Base-by-base conservation (phyloP, 768 basidiomycete genomes). In the Macrolepiota dolichaula region DNA sequence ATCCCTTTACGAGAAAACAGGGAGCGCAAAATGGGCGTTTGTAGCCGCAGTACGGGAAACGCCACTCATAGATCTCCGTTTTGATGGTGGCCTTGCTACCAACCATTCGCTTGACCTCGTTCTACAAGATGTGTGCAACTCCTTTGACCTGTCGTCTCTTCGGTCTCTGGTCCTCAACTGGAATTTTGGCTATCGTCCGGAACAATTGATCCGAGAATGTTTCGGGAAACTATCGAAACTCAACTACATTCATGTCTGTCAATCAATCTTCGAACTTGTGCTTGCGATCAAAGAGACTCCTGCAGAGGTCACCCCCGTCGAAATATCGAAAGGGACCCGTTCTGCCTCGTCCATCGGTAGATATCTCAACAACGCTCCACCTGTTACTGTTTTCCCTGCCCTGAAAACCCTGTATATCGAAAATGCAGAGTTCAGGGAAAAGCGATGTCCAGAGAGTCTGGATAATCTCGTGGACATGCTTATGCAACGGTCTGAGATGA, bases 401-500 rank as follows among this genome's bases (percentile, higher is more conserved):
- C 59, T 60, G 42, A 52, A 47, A 36, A 47, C 51, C 4, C 51
- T 60, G 11, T 12, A n/a, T 29, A 24, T 60, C 27, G 17, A 42
- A 2, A 17, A 17, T 17, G 5, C 22, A 0, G 51, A 60, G 4
- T 35, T 53, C 19, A 32, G 40, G 1, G 15, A 25, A 27, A 29
- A 27, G 29, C 10, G 27, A 32, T 22, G 2, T 19, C 38, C 42
- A 44, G 40, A 50, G 9, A 36, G 19, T 15, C 10, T 53, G 40
- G 59, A 53, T 2, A 15, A 4, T n/a, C 42, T 60, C 27, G 25
- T 44, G 9, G 42, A 46, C 19, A 46, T 46, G 40, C 17, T 60
- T 29, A 53, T 60, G 51, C 51, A 60, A 19, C 59, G 59, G 12
- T 53, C 42, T 9, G 38, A 60, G 13, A 53, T 52, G 40, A 47